phyloP scores from a whole-genome alignment of 108 stramenopile species.

The Skeletonema grethae region DNA sequence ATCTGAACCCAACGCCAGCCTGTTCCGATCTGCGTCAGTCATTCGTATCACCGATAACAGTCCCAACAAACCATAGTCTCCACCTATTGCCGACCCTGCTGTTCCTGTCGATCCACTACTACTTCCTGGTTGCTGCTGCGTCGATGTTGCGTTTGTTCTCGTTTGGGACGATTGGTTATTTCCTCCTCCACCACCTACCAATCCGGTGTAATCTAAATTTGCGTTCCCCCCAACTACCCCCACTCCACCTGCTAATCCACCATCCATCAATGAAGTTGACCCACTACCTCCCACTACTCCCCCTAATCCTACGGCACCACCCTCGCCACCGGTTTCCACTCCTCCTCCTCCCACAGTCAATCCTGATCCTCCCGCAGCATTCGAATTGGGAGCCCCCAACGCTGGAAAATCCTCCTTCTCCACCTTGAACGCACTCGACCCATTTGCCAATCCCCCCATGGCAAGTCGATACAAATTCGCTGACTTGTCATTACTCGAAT shows the following conservation, averaged over 20 bases:
- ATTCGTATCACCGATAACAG: slow-evolving; percentile 94
- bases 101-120: slow-evolving; percentile 43
- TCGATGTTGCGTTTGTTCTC: slow-evolving; percentile 24
- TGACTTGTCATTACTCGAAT: slow-evolving; percentile 40
- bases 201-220: slow-evolving; percentile 47
- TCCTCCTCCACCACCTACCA: slow-evolving; percentile 31
- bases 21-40: slow-evolving; percentile 94
- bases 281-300: slow-evolving; percentile 34
- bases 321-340: slow-evolving; percentile 22
- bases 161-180: slow-evolving; percentile 26
- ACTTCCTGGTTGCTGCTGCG: slow-evolving; percentile 43
- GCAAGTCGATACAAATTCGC: slow-evolving; percentile 78
- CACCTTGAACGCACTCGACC: slow-evolving; percentile 74
- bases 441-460: slow-evolving; percentile 63
- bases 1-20: slow-evolving; percentile 94
- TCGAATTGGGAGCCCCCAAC: slow-evolving; percentile 27
- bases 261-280: slow-evolving; percentile 18
- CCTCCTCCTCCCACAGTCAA: slow-evolving; percentile 1
- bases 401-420: slow-evolving; percentile 89
- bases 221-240: slow-evolving; percentile 27
- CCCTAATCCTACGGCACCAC: slow-evolving; percentile 23
- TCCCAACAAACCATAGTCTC: slow-evolving; percentile 95
- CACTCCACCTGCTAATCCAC: slow-evolving; percentile 21
- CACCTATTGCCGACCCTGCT: slow-evolving; percentile 74
- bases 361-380: neutral